Conservation (phyloP, 2,329 filamentous ascomycete genomes). For the Didymella pomorum region DNA sequence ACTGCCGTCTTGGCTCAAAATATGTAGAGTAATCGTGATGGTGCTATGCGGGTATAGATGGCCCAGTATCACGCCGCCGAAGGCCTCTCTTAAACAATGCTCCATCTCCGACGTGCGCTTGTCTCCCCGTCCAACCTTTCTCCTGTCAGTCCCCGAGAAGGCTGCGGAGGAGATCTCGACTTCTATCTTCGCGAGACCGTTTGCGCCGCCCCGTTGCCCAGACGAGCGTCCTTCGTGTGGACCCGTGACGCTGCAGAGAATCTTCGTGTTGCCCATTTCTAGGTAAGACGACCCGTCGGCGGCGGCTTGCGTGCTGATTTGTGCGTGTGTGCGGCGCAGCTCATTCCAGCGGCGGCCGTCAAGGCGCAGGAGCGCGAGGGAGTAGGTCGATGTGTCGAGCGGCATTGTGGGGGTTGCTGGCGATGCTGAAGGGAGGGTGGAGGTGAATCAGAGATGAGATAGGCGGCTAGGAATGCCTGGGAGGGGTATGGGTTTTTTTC, state of each 20-base stretch:
- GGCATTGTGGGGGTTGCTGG: slow-evolving; percentile 69
- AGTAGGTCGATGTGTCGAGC: slow-evolving; percentile 92
- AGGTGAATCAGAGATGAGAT: no score
- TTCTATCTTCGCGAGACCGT: slow-evolving; percentile 70
- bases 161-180: slow-evolving; percentile 87
- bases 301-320: slow-evolving; percentile 90
- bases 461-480: no score
- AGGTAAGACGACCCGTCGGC: slow-evolving; percentile 94
- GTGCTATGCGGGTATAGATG: slow-evolving; percentile 88
- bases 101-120: slow-evolving; percentile 84
- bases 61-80: slow-evolving; percentile 80
- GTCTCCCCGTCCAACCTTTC: slow-evolving; percentile 60
- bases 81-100: slow-evolving; percentile 78
- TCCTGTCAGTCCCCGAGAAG: slow-evolving; percentile 85
- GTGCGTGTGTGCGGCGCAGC: slow-evolving; percentile 83
- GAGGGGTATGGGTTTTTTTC: not conserved
- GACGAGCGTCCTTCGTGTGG: slow-evolving; percentile 73
- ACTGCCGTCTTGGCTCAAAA: slow-evolving; percentile 89
- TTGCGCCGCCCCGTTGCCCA: slow-evolving; percentile 57
- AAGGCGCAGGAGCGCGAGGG: slow-evolving; percentile 73
- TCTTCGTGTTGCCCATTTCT: slow-evolving; percentile 96
- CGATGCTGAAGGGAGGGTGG: not conserved
- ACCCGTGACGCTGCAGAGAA: slow-evolving; percentile 90
- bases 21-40: slow-evolving; percentile 83
- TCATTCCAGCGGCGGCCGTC: slow-evolving; percentile 95